Percentiles rank a stretch among this genome's conserved stretches.
phyloP scores from a whole-genome alignment of 106 monocot species.

The Cymbidium sinense region DNA sequence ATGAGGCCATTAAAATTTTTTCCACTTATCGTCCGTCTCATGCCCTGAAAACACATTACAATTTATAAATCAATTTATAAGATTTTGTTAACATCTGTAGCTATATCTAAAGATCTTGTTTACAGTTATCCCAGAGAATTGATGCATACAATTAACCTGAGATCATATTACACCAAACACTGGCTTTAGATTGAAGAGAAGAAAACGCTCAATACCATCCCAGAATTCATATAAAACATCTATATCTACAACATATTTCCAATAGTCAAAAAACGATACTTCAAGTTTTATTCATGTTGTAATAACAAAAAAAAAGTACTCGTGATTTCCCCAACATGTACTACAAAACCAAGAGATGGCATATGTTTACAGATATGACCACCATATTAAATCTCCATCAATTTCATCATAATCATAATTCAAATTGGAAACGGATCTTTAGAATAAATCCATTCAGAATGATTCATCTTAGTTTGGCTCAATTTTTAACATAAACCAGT shows the following conservation, averaged over 20 bases:
- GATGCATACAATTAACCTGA: too few species aligned
- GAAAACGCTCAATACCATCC: background rate
- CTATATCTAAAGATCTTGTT: background rate
- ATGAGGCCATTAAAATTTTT: conserved; percentile 43
- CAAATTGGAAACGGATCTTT: too few species aligned
- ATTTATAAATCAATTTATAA: background rate
- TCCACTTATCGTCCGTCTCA: conserved; percentile 32
- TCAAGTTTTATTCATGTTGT: too few species aligned
- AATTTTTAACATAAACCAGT: too few species aligned
- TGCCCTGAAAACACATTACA: conserved; percentile 29
- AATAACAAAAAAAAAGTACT: background rate
- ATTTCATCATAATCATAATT: too few species aligned
- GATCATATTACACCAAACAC: background rate
- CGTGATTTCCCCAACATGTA: too few species aligned
- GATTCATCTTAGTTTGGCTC: too few species aligned
- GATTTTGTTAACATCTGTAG: background rate
- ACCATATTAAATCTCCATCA: too few species aligned
- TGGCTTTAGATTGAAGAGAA: background rate
- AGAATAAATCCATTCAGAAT: too few species aligned
- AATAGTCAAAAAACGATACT: too few species aligned
- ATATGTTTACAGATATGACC: too few species aligned
- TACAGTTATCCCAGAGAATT: background rate
- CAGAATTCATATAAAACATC: background rate
- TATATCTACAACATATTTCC: background rate
- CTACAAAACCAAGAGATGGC: too few species aligned